phyloP scores from a whole-genome alignment of 2,329 filamentous ascomycete species.

The Zasmidium cellare region DNA sequence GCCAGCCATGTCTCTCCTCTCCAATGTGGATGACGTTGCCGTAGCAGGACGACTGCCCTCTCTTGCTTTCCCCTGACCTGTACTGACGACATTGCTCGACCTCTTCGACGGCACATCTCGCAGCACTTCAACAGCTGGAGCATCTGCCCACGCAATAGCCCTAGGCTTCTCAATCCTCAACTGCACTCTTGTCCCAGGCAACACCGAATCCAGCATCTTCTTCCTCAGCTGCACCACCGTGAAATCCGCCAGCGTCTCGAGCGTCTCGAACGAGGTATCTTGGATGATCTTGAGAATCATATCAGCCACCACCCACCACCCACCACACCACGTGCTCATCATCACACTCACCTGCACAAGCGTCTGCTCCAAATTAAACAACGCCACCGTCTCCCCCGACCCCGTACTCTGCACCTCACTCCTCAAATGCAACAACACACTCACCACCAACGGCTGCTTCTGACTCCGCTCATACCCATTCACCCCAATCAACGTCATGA shows the following conservation, averaged over 20 bases:
- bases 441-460: conserved; percentile 67
- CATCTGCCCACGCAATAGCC: conserved; percentile 71
- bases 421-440: conserved; percentile 62
- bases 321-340: not conserved
- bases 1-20: not conserved
- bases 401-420: conserved; percentile 8
- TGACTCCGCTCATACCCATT: conserved; percentile 67
- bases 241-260: conserved; percentile 51
- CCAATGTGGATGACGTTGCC: not conserved
- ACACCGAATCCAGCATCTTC: conserved; percentile 31
- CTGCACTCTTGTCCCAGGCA: conserved; percentile 54
- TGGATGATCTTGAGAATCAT: conserved; percentile 39
- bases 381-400: conserved; percentile 20
- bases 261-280: conserved; percentile 46
- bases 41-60: not conserved
- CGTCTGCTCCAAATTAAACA: conserved; percentile 61
- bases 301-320: conserved; percentile 1
- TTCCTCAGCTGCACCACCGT: conserved; percentile 39
- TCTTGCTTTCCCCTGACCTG: not conserved
- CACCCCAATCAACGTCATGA: conserved; percentile 70
- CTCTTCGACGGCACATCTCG: conserved; percentile 17
- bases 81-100: not conserved
- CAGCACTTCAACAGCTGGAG: conserved; percentile 64
- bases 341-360: conserved; percentile 58
- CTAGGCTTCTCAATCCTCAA: conserved; percentile 71